Conservation (phyloP, 345 rosid genomes). For the Citrus glauca region DNA sequence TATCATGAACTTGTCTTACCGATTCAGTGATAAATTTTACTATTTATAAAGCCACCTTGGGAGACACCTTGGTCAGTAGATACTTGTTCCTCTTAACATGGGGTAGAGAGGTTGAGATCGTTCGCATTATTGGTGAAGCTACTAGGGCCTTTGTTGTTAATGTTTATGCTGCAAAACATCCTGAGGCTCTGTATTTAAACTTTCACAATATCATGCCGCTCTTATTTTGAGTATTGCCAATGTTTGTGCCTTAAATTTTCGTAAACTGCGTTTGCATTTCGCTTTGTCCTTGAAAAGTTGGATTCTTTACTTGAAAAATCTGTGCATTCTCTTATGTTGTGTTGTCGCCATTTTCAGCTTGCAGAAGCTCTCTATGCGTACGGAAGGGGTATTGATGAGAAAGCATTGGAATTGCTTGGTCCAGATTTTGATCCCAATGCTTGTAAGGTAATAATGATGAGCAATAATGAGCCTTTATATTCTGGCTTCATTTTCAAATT, state of each 20-base stretch:
- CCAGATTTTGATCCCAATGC: conserved; percentile 58
- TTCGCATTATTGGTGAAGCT: background rate
- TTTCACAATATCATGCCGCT: background rate
- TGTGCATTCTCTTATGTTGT: background rate
- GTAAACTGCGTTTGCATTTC: background rate
- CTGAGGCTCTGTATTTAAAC: background rate
- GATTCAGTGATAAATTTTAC: background rate
- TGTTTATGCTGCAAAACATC: too few relatives aligned
- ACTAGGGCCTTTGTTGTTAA: too few relatives aligned
- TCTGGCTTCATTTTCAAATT: background rate
- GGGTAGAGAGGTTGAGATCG: too few relatives aligned
- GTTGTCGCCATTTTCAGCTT: conserved; percentile 37
- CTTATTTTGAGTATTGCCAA: background rate
- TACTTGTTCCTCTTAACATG: background rate
- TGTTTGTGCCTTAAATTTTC: background rate
- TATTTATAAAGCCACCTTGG: background rate
- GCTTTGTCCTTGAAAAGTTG: background rate
- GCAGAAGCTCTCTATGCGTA: conserved; percentile 70
- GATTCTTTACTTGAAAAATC: background rate
- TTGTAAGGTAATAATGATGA: conserved; percentile 53
- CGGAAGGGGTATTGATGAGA: conserved; percentile 48
- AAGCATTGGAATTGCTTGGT: conserved; percentile 57
- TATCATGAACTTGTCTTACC: background rate
- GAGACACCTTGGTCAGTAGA: background rate
- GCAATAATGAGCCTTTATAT: background rate